These are phyloP conservation scores for Coniochaeta sp. DNA, from an alignment of 2,329 filamentous ascomycete species.

Conservation along the genomic window DNA sequence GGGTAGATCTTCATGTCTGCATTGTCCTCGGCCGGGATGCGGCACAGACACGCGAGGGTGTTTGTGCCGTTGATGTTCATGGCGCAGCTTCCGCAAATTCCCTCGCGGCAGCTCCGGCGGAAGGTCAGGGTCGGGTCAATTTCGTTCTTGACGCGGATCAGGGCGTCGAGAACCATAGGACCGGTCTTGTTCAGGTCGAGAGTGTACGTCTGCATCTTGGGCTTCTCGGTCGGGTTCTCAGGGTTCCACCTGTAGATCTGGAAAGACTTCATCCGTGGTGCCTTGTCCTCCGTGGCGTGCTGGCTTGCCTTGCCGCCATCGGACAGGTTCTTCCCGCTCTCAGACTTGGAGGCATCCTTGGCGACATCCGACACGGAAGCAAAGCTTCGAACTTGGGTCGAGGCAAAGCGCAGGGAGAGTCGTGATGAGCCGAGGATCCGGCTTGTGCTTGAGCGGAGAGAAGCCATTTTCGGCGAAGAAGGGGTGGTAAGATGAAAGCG, in stretches of 20 bases:
- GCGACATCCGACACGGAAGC: conserved; percentile 5
- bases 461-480: conserved; percentile 40
- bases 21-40: conserved; percentile 76
- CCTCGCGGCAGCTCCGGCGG: conserved; percentile 91
- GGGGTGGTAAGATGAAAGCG: neutral
- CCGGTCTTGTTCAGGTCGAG: conserved; percentile 98
- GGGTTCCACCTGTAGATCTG: conserved; percentile 99
- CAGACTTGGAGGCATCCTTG: neutral
- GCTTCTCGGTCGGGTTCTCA: conserved; percentile 86
- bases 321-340: conserved; percentile 20
- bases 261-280: conserved; percentile 82
- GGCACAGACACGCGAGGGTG: conserved; percentile 94
- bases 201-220: conserved; percentile 89
- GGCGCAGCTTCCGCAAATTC: conserved; percentile 96
- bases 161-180: conserved; percentile 93
- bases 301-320: conserved; percentile 27
- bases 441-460: conserved; percentile 51
- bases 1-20: conserved; percentile 94
- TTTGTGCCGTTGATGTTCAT: conserved; percentile 99
- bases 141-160: conserved; percentile 99
- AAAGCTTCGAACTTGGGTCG: conserved; percentile 16
- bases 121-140: conserved; percentile 94
- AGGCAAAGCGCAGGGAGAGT: conserved; percentile 25
- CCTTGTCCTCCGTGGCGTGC: conserved; percentile 52
- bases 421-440: conserved; percentile 42